Percentiles rank a stretch among this genome's conserved stretches.
Conservation (phyloP, 169 alveolate species). For the Plasmodium inui region DNA sequence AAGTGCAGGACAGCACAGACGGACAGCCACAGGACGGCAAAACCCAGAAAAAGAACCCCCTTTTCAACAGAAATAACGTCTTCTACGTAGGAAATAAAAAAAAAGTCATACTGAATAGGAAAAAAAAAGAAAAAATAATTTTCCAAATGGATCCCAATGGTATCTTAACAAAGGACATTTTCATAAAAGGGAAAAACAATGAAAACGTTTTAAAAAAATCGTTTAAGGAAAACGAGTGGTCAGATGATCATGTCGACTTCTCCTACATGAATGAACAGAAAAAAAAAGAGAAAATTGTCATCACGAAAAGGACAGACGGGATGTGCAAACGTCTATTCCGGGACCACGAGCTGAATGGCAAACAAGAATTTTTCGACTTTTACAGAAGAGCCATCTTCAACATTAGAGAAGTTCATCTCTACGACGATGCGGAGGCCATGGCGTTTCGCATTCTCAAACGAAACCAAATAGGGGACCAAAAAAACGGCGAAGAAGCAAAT, state of each 20-base stretch:
- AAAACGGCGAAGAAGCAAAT: background rate
- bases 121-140: constrained; percentile 36
- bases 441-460: background rate
- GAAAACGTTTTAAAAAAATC: constrained; percentile 5
- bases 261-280: constrained; percentile 16
- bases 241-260: constrained; percentile 39
- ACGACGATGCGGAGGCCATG: constrained; percentile 27
- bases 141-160: constrained; percentile 17
- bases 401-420: constrained; percentile 7
- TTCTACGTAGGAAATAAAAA: constrained; percentile 48
- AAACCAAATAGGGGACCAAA: background rate
- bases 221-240: constrained; percentile 32
- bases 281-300: constrained; percentile 33
- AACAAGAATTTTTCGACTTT: background rate
- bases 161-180: background rate
- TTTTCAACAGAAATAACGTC: background rate
- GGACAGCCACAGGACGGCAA: background rate
- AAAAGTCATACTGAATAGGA: constrained; percentile 21
- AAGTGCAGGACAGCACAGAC: background rate
- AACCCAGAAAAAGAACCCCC: background rate
- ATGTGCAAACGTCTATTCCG: background rate
- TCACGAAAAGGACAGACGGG: constrained; percentile 3
- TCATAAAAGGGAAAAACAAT: constrained; percentile 2
- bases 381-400: background rate
- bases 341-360: constrained; percentile 9